Conservation (phyloP, 306 rosid species). For the Sophora flavescens region DNA sequence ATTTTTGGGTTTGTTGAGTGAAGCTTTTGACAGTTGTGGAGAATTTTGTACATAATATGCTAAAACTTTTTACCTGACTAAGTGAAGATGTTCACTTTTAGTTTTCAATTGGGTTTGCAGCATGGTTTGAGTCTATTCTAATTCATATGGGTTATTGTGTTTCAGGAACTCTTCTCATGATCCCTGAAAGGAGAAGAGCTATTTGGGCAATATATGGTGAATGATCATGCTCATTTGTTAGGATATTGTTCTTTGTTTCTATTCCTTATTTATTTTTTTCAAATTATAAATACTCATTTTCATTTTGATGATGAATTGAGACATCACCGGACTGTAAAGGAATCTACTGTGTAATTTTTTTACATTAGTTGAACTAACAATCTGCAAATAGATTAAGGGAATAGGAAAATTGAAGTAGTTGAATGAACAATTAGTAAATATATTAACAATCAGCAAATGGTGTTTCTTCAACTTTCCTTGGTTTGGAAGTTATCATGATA, state of each 20-base stretch:
- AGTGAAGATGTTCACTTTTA: slow-evolving; percentile 48
- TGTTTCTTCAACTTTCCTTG: background rate
- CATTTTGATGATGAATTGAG: background rate
- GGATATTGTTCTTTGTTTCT: slow-evolving; percentile 17
- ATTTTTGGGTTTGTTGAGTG: slow-evolving; percentile 62
- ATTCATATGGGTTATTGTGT: slow-evolving; percentile 38
- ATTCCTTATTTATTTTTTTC: background rate
- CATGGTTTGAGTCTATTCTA: slow-evolving; percentile 31
- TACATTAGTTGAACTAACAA: background rate
- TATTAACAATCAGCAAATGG: background rate
- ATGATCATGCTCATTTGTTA: slow-evolving; percentile 43
- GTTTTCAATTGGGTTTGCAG: slow-evolving; percentile 36
- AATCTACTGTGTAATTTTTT: background rate
- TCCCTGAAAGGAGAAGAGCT: slow-evolving; percentile 78
- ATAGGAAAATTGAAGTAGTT: background rate
- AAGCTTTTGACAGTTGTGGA: slow-evolving; percentile 66
- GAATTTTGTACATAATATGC: slow-evolving; percentile 68
- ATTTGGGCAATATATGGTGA: slow-evolving; percentile 91
- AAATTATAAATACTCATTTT: background rate
- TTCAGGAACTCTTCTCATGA: slow-evolving; percentile 86
- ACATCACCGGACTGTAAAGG: slow-evolving; percentile 10
- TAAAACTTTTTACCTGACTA: slow-evolving; percentile 66
- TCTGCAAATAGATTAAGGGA: slow-evolving; percentile 14
- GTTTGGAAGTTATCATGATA: background rate
- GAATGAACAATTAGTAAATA: background rate